Evolutionary conservation across 257 asterid genomes (phyloP).

Genomic region (Fraxinus cuspidata): DNA sequence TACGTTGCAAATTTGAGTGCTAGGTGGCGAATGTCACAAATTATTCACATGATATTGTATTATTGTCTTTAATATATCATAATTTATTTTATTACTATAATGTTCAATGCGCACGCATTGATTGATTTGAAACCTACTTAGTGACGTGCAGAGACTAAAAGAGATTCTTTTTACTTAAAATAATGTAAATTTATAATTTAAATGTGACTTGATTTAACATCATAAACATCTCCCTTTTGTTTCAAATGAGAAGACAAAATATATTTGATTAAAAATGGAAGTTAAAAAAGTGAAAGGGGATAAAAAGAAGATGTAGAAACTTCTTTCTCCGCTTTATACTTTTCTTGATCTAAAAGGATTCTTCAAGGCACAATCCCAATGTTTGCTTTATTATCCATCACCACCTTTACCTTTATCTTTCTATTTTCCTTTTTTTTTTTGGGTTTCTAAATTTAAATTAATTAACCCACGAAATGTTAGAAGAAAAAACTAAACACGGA

Average conservation of each 20-base stretch:
- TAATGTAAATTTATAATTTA: background rate
- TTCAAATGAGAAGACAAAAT: conserved; percentile 1
- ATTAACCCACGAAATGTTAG: background rate
- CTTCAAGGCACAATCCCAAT: background rate
- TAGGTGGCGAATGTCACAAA: background rate
- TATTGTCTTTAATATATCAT: no score
- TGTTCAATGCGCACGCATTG: background rate
- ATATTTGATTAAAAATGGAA: background rate
- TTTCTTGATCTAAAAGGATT: conserved; percentile 3
- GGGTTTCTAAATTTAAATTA: background rate
- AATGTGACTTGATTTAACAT: background rate
- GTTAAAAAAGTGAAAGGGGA: background rate
- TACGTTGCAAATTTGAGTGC: background rate
- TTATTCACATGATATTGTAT: background rate
- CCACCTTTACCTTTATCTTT: background rate
- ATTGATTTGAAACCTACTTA: background rate
- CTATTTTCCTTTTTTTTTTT: background rate
- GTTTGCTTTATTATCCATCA: background rate
- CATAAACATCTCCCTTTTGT: background rate
- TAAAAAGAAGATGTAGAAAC: background rate
- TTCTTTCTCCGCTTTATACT: conserved; percentile 1
- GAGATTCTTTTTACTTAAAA: background rate
- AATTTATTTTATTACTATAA: no score
- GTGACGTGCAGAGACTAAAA: background rate
- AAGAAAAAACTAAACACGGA: background rate